These are phyloP conservation scores for Zea luxurians DNA, from an alignment of 176 grass and related monocot genomes.

Conservation along the genomic window DNA sequence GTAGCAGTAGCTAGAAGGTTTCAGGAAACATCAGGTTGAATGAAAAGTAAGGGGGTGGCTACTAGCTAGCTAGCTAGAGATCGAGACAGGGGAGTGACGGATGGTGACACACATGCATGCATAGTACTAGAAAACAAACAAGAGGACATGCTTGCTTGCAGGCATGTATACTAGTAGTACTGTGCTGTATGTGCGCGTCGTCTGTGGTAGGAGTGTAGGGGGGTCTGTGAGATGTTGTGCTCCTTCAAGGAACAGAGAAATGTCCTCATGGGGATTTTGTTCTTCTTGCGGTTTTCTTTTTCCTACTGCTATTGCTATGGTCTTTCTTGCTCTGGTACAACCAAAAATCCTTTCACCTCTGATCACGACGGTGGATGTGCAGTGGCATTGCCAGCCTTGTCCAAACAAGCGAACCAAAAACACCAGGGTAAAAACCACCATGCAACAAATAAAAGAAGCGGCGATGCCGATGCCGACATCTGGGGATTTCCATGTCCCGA, in stretches of 20 bases:
- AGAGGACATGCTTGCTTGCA: constrained; percentile 31
- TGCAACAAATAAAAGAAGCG: constrained; percentile 43
- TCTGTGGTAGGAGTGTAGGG: constrained; percentile 25
- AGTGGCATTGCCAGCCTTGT: constrained; percentile 17
- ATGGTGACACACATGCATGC: constrained; percentile 45
- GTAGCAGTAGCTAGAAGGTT: constrained; percentile 30
- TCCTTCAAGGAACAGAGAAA: constrained; percentile 39
- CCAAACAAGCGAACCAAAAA: constrained; percentile 24
- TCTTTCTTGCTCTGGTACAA: not conserved
- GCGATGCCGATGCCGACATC: constrained; percentile 43
- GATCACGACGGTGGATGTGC: constrained; percentile 4
- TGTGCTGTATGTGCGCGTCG: constrained; percentile 35
- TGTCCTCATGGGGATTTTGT: constrained; percentile 43
- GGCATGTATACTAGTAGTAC: not conserved
- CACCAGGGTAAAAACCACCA: constrained; percentile 2
- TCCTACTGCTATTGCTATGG: not conserved
- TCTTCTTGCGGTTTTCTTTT: constrained; percentile 5
- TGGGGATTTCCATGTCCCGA: constrained; percentile 71
- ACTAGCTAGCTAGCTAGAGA: not conserved
- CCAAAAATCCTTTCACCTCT: constrained; percentile 29
- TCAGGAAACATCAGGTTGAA: constrained; percentile 66
- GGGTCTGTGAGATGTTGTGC: constrained; percentile 14
- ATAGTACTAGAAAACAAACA: constrained; percentile 26
- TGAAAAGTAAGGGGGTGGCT: constrained; percentile 35
- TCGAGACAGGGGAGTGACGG: constrained; percentile 4